Percentiles rank a stretch among this genome's conserved stretches.
Conservation (phyloP, 2,329 filamentous ascomycete genomes). For the Mycosphaerella sp. region DNA sequence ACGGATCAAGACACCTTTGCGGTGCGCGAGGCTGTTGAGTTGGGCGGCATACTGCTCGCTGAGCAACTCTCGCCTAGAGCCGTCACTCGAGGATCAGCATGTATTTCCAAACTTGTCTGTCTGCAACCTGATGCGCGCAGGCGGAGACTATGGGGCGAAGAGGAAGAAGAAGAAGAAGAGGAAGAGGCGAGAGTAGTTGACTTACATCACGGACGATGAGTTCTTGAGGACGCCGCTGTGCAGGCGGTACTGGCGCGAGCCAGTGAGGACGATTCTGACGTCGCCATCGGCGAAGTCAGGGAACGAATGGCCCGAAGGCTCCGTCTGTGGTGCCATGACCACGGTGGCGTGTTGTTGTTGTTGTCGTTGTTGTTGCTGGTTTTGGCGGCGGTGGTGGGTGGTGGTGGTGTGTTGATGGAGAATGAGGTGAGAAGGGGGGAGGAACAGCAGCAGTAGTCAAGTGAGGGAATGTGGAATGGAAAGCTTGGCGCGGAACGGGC, state of each 20-base stretch:
- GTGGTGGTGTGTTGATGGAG: too few species aligned
- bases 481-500: background rate
- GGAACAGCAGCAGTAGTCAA: background rate
- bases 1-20: constrained; percentile 19
- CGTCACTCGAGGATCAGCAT: too few species aligned
- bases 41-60: constrained; percentile 23
- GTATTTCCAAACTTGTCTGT: too few species aligned
- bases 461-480: background rate
- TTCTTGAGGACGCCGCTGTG: constrained; percentile 36
- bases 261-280: constrained; percentile 36
- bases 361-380: background rate
- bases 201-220: constrained; percentile 19
- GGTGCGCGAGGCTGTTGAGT: constrained; percentile 30
- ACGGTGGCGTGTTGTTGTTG: background rate
- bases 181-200: background rate
- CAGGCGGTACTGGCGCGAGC: constrained; percentile 35
- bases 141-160: too few species aligned
- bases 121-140: too few species aligned
- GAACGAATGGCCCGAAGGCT: constrained; percentile 24
- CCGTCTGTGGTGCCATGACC: constrained; percentile 1
- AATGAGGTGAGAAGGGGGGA: background rate
- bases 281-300: constrained; percentile 38
- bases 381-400: too few species aligned
- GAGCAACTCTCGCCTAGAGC: constrained; percentile 17
- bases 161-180: too few species aligned